A percentile compares a stretch with the other conserved stretches of the same genome.
These are phyloP conservation scores for Mucor indicus DNA, from an alignment of 371 early-diverging fungal species.

Conservation along the genomic window DNA sequence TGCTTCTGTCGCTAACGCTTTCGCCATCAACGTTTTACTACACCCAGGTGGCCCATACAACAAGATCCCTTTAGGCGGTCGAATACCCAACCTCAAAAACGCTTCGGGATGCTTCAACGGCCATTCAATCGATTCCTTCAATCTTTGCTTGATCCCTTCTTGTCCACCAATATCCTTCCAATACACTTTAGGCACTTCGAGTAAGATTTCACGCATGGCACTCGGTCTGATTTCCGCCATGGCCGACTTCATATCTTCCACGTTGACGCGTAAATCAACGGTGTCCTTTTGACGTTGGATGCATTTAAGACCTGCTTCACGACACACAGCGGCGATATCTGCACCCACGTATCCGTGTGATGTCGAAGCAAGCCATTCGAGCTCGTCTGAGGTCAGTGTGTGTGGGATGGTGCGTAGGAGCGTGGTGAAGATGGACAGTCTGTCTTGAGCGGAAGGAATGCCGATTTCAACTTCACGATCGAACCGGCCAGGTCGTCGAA, in stretches of 20 bases:
- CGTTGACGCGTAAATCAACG: constrained; percentile 16
- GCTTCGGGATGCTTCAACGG: constrained; percentile 94
- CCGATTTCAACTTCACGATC: constrained; percentile 95
- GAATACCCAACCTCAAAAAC: constrained; percentile 83
- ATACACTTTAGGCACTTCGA: constrained; percentile 93
- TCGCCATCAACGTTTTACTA: constrained; percentile 97
- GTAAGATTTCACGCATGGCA: constrained; percentile 94
- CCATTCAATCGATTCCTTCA: constrained; percentile 98
- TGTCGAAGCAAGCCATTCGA: constrained; percentile 59
- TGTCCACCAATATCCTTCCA: constrained; percentile 99
- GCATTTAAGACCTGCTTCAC: constrained; percentile 87
- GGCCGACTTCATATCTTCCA: constrained; percentile 52
- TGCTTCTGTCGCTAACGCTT: constrained; percentile 96
- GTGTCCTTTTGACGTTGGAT: constrained; percentile 49
- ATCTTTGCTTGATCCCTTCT: constrained; percentile 86
- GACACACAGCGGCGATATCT: constrained; percentile 84
- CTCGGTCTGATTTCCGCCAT: constrained; percentile 82
- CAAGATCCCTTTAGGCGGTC: constrained; percentile 95
- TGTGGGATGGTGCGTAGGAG: constrained; percentile 74
- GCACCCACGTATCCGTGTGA: constrained; percentile 99
- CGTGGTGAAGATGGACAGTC: constrained; percentile 76
- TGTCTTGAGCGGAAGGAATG: constrained; percentile 78
- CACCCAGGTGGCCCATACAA: constrained; percentile 99
- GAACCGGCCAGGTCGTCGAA: constrained; percentile 97
- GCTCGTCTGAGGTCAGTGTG: constrained; percentile 51